Conservation (phyloP, 495 filamentous ascomycete species). For the Saxophila tyrrhenica region DNA sequence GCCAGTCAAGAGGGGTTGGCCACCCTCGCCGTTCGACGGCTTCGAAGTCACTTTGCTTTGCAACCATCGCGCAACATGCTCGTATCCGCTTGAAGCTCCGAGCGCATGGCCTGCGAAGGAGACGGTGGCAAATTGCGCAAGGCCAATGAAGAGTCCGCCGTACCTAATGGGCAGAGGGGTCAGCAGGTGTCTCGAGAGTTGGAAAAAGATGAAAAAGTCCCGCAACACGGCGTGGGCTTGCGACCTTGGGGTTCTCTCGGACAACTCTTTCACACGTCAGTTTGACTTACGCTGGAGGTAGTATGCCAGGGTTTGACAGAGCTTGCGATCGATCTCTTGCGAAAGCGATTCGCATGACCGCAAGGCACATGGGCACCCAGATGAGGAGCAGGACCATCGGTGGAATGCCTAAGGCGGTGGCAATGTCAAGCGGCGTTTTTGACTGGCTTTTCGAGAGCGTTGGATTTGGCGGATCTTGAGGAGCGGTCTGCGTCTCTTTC, state of each 20-base stretch:
- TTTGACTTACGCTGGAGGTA: background rate
- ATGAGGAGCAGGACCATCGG: background rate
- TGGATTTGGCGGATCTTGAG: background rate
- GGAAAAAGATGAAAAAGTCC: too few species aligned
- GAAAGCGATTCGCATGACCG: conserved; percentile 1
- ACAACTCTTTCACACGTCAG: too few species aligned
- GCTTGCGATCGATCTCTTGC: background rate
- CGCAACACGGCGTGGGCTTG: too few species aligned
- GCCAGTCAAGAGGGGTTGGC: background rate
- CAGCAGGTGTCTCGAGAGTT: too few species aligned
- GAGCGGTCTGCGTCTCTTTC: conserved; percentile 25
- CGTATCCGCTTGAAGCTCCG: conserved; percentile 42
- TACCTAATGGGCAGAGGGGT: too few species aligned
- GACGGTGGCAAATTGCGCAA: conserved; percentile 37
- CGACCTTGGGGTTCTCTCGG: too few species aligned
- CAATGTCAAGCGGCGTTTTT: conserved; percentile 3
- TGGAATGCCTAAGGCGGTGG: background rate
- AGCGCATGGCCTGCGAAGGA: conserved; percentile 33
- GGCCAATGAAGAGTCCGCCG: conserved; percentile 41
- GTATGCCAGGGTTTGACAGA: background rate
- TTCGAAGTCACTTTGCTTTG: background rate
- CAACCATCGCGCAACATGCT: conserved; percentile 40
- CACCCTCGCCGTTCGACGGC: background rate
- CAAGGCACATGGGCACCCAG: conserved; percentile 8
- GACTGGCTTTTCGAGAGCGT: background rate